Base-by-base conservation (phyloP, 169 alveolate species). In the Plasmodium coatneyi region DNA sequence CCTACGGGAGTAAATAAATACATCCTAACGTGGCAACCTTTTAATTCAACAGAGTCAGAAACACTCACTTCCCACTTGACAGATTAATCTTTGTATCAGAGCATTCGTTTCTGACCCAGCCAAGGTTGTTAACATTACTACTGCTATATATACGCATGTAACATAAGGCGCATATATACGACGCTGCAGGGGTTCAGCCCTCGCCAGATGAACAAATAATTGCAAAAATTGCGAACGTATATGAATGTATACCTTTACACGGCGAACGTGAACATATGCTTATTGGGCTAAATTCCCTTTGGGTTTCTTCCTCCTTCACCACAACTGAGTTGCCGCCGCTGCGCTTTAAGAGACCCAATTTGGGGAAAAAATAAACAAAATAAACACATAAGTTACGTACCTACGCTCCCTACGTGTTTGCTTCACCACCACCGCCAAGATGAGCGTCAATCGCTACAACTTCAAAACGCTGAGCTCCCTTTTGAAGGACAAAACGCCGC, bases 401-500 rank as follows among this genome's bases (percentile, higher is more conserved):
- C 34, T 60, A 60, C 76, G 34, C 34, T 19, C 34, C 12, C 19
- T 46, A 46, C 56, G 56, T 46, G 5, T 46, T 46, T 46, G 56
- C 56, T 46, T 46, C 6, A 46, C 56, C 56, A 46, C 56, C 56
- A 0, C 19, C n/a, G n/a, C 66, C 36, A 91, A 91, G 74, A 91
- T 91, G 95, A 91, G 92, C 71, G 16, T 80, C 22, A 54, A 81
- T 34, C 83, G 92, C 6, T 41, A 80, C 16, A 91, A 80, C 74
- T 91, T 70, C 56, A 91, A 91, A 91, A 46, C 92, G 46, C 12
- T 91, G 46, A 91, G 83, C 60, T 25, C 56, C 74, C 30, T 91
- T 25, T 76, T 91, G 54, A 91, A 81, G 83, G 92, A 91, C 7
- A 95, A 96, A 49, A 95, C 86, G 39, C 97, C 97, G 10, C 95